Evolutionary conservation across 495 filamentous ascomycete genomes (phyloP).

Genomic region (Filosporella fistucella): DNA sequence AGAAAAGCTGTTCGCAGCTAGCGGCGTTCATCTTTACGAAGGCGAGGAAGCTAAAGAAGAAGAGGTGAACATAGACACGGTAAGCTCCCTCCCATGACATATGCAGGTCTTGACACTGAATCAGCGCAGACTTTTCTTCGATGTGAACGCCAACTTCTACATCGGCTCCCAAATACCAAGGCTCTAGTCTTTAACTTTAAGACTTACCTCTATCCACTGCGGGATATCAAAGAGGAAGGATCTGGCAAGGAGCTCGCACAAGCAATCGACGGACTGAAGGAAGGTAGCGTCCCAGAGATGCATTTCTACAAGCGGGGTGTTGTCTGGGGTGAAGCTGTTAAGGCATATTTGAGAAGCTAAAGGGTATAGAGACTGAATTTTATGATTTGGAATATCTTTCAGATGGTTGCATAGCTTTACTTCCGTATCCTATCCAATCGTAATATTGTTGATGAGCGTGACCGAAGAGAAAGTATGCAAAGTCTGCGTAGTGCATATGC

Average conservation of each 20-base stretch:
- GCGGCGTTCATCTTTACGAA: slow-evolving; percentile 38
- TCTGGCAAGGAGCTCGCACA: slow-evolving; percentile 57
- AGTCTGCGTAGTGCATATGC: no score
- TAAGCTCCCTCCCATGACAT: not conserved
- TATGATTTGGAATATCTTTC: no score
- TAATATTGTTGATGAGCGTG: no score
- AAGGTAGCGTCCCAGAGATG: slow-evolving; percentile 64
- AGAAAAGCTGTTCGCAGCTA: slow-evolving; percentile 48
- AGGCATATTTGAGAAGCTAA: slow-evolving; percentile 48
- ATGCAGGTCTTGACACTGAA: not conserved
- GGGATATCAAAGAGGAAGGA: slow-evolving; percentile 65
- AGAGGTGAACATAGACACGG: slow-evolving; percentile 11
- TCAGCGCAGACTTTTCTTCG: slow-evolving; percentile 47
- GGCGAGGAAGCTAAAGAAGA: slow-evolving; percentile 37
- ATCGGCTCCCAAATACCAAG: slow-evolving; percentile 59
- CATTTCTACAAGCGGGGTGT: slow-evolving; percentile 63
- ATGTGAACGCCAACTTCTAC: slow-evolving; percentile 73
- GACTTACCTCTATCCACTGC: slow-evolving; percentile 70
- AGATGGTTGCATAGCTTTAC: no score
- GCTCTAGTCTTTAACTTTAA: slow-evolving; percentile 76
- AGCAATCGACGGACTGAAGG: slow-evolving; percentile 69
- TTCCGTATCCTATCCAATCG: no score
- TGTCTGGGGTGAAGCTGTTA: slow-evolving; percentile 62
- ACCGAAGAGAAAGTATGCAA: no score
- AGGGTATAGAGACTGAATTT: not conserved